A percentile compares a stretch with the other conserved stretches of the same genome.
These are phyloP conservation scores for Globisporangium parvum DNA, from an alignment of 352 stramenopile genomes.

Conservation along the genomic window DNA sequence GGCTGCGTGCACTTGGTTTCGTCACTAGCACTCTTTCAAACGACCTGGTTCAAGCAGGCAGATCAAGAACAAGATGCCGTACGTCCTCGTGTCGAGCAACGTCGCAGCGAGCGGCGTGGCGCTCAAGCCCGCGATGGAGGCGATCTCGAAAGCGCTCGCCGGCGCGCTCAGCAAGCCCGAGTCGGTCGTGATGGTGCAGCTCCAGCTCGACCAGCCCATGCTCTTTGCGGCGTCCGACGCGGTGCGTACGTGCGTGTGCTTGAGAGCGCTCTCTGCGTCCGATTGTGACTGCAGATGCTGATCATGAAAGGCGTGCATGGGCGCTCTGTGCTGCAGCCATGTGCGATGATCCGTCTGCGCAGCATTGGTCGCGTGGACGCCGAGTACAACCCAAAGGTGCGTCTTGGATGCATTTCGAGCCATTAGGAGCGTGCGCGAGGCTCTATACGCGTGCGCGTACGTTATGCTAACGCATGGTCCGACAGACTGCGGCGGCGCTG, in stretches of 20 bases:
- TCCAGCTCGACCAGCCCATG: conserved; percentile 47
- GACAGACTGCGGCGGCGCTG: conserved; percentile 38
- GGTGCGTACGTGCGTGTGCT: conserved; percentile 15
- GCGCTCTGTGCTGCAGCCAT: conserved; percentile 22
- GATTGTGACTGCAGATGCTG: neutral
- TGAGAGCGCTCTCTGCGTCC: neutral
- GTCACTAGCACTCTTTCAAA: neutral
- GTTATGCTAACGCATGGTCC: neutral
- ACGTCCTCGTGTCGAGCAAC: conserved; percentile 49
- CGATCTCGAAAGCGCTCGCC: conserved; percentile 36
- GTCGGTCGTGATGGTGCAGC: conserved; percentile 48
- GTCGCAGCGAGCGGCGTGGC: conserved; percentile 26
- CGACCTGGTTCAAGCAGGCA: neutral
- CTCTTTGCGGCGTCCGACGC: conserved; percentile 41
- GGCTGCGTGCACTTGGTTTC: neutral
- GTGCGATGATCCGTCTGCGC: conserved; percentile 42
- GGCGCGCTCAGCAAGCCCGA: conserved; percentile 44
- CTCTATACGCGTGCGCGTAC: neutral
- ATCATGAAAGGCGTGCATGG: neutral
- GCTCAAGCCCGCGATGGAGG: conserved; percentile 20
- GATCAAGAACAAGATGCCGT: conserved; percentile 31
- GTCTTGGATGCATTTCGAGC: too few species aligned
- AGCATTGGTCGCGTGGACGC: conserved; percentile 53
- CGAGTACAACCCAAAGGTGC: conserved; percentile 38
- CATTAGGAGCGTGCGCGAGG: neutral